phyloP scores from a whole-genome alignment of 1,284 basidiomycete genomes.

The Ustilago esculenta region DNA sequence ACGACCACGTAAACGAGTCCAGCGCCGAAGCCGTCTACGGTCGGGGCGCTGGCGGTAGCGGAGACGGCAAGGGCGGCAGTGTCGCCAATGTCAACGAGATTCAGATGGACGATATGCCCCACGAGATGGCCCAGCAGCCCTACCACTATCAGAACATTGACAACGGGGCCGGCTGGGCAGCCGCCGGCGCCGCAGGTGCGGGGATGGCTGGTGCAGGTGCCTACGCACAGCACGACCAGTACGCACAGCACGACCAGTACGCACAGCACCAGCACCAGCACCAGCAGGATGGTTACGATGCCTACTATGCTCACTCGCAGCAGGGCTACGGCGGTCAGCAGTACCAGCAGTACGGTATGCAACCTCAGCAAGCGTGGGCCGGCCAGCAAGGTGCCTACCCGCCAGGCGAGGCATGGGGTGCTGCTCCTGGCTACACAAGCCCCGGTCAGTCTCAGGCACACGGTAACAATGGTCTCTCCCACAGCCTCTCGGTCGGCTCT shows the following conservation, averaged over 20 bases:
- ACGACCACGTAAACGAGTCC: conserved; percentile 53
- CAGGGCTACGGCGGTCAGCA: conserved; percentile 18
- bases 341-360: conserved; percentile 44
- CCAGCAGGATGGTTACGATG: conserved; percentile 32
- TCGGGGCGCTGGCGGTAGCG: conserved; percentile 39
- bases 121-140: conserved; percentile 41
- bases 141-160: conserved; percentile 46
- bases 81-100: conserved; percentile 50
- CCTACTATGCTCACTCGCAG: conserved; percentile 40
- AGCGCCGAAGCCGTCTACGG: conserved; percentile 49
- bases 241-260: conserved; percentile 16
- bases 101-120: conserved; percentile 45
- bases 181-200: conserved; percentile 20
- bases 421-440: conserved; percentile 34
- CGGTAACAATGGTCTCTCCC: conserved; percentile 19
- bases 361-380: conserved; percentile 28
- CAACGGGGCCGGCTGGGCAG: conserved; percentile 26
- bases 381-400: conserved; percentile 17
- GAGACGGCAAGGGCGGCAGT: conserved; percentile 42
- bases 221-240: conserved; percentile 24
- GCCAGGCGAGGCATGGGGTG: conserved; percentile 34
- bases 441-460: conserved; percentile 31
- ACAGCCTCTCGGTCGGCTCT: conserved; percentile 34
- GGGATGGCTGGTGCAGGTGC: conserved; percentile 19
- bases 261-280: conserved; percentile 8